phyloP scores from a whole-genome alignment of 257 asterid species.

The Forsythia viridissima region DNA sequence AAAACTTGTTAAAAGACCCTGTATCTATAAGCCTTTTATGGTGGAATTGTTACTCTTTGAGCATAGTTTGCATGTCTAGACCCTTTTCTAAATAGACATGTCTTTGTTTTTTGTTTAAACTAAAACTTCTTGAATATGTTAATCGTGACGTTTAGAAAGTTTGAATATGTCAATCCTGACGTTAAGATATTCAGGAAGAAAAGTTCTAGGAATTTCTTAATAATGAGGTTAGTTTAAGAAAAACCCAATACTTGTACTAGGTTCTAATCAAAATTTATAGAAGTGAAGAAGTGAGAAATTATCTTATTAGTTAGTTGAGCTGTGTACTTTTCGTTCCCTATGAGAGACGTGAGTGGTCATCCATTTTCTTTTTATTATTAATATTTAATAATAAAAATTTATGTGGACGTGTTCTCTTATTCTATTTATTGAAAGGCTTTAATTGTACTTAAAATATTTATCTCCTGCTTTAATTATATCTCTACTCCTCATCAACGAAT shows the following conservation, averaged over 20 bases:
- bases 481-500: not conserved
- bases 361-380: not conserved
- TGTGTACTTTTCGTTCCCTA: not conserved
- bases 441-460: not conserved
- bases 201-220: not conserved
- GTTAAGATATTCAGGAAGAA: not conserved
- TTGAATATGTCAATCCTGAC: not conserved
- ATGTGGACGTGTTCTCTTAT: not conserved
- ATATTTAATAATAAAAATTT: not conserved
- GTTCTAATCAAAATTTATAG: not conserved
- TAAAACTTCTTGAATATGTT: not conserved
- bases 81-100: not conserved
- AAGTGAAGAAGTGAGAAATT: not conserved
- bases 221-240: not conserved
- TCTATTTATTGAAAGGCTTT: not conserved
- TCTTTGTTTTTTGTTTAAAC: not conserved
- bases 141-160: not conserved
- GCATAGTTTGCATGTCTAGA: not conserved
- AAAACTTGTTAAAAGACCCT: not conserved
- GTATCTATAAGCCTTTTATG: constrained; percentile 5
- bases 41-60: not conserved
- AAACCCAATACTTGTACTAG: not conserved
- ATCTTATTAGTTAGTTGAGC: not conserved
- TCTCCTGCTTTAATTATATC: not conserved
- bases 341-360: not conserved